These are phyloP conservation scores for Plenodomus biglobosus DNA, from an alignment of 2,329 filamentous ascomycete species.

Conservation along the genomic window DNA sequence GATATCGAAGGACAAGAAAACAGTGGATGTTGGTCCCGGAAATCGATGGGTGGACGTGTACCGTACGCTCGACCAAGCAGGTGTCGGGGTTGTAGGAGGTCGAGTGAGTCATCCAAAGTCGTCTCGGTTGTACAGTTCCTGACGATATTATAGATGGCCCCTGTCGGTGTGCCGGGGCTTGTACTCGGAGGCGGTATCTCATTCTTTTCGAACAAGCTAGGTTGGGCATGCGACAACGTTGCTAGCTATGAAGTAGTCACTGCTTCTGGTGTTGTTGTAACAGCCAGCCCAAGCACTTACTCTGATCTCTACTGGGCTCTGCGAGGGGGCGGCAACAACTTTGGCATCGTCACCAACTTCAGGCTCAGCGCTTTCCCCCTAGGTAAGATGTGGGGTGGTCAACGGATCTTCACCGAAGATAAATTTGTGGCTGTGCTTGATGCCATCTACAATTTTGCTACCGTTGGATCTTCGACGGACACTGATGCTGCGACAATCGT, in stretches of 20 bases:
- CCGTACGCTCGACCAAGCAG: constrained; percentile 21
- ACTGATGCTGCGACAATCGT: constrained; percentile 24
- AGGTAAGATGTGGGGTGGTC: constrained; percentile 28
- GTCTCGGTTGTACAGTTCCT: background rate
- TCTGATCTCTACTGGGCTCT: constrained; percentile 44
- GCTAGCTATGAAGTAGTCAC: constrained; percentile 19
- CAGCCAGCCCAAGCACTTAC: constrained; percentile 24
- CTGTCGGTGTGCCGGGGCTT: constrained; percentile 34
- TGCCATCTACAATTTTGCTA: constrained; percentile 16
- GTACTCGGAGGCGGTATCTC: constrained; percentile 31
- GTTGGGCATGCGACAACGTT: constrained; percentile 35
- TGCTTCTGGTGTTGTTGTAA: constrained; percentile 14
- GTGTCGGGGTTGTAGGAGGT: constrained; percentile 29
- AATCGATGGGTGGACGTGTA: constrained; percentile 36
- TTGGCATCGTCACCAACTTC: constrained; percentile 37
- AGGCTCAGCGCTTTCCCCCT: constrained; percentile 20
- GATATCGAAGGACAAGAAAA: constrained; percentile 32
- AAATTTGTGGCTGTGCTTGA: constrained; percentile 14
- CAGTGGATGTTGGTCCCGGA: constrained; percentile 28
- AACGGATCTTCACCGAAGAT: constrained; percentile 12
- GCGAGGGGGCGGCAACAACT: constrained; percentile 36
- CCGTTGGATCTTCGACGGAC: constrained; percentile 12
- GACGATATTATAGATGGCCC: constrained; percentile 6
- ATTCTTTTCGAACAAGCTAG: constrained; percentile 23
- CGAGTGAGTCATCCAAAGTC: too few species aligned